Percentiles rank a stretch among this genome's conserved stretches.
phyloP scores from a whole-genome alignment of 768 basidiomycete genomes.

The Boletus insuetus region DNA sequence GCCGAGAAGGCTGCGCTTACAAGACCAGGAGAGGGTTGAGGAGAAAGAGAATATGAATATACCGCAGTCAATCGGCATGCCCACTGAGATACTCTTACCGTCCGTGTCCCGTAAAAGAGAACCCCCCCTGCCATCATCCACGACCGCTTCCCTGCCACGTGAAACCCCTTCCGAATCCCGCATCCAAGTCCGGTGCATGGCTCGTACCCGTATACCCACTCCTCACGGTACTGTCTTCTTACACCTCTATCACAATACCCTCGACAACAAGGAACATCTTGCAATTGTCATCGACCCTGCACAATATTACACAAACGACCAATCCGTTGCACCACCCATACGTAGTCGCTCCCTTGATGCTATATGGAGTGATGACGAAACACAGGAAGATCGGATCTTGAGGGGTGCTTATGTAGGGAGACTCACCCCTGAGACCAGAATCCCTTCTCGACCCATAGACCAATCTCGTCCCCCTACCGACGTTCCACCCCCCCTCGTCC shows the following conservation, averaged over 20 bases:
- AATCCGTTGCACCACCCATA: conserved; percentile 52
- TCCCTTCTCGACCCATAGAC: conserved; percentile 38
- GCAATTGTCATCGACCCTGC: conserved; percentile 92
- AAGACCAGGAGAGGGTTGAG: conserved; percentile 20
- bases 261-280: conserved; percentile 91
- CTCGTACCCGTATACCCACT: conserved; percentile 95
- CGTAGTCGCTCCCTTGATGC: conserved; percentile 80
- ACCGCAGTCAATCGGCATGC: conserved; percentile 18
- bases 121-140: conserved; percentile 29
- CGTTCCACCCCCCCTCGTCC: conserved; percentile 77
- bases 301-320: conserved; percentile 58
- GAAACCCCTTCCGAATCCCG: not conserved
- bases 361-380: conserved; percentile 81
- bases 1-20: conserved; percentile 62
- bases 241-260: conserved; percentile 92
- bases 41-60: conserved; percentile 59
- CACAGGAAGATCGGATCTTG: conserved; percentile 89
- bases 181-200: conserved; percentile 88
- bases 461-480: conserved; percentile 16
- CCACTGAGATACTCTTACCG: conserved; percentile 35
- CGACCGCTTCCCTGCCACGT: conserved; percentile 3
- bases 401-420: conserved; percentile 92
- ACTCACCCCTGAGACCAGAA: conserved; percentile 55
- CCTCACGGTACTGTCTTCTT: conserved; percentile 92
- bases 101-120: conserved; percentile 40